Evolutionary conservation across 352 stramenopile genomes (phyloP), one percentile per base, ranked within the genome.

Genomic region (Globisporangium okanoganense): DNA sequence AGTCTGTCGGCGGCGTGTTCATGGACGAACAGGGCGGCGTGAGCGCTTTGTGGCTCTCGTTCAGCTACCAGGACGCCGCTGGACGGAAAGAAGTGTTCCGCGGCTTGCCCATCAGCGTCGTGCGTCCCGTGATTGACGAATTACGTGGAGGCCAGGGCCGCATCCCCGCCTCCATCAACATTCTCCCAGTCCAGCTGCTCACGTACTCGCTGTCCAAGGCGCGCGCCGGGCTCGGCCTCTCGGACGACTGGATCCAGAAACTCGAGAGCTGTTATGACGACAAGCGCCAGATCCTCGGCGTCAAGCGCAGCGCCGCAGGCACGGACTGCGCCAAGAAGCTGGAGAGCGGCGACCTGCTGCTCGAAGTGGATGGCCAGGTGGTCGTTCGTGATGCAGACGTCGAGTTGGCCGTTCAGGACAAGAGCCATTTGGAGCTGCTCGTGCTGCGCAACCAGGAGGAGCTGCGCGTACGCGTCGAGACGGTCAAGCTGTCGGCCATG

Each of bases 191-290:
- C 3, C 85, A 96, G 62, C 55, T 97, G 29, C 71, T 95, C 45
- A 90, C 89, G 27, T 92, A 92, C 44, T 85, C 85, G 14, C 55
- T 97, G 22, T 96, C 88, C 2, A 97, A 97, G 61, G 91, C 88
- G 3, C 73, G 87, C 2, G 82, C 83, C 0, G 88, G 87, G 13
- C 81, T 97, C 24, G 87, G 88, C 0, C 72, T 98, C 3, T 88
- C 84, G 3, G 82, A 93, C 31, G 72, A 78, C 25, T 96, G 89
- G 83, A 94, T 96, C 36, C 73, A 92, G 40, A 88, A 89, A 44
- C 75, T 97, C 5, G 75, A 92, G 60, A 64, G 74, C 5, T 81
- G 70, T 31, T 90, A 92, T 58, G 77, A 91, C 57, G 80, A 92
- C 60, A 91, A 93, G 62, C 85, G 83, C 3, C 89, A 97, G 53